A percentile compares a stretch with the other conserved stretches of the same genome.
Conservation (phyloP, 169 alveolate species). For the Theileria sp. region DNA sequence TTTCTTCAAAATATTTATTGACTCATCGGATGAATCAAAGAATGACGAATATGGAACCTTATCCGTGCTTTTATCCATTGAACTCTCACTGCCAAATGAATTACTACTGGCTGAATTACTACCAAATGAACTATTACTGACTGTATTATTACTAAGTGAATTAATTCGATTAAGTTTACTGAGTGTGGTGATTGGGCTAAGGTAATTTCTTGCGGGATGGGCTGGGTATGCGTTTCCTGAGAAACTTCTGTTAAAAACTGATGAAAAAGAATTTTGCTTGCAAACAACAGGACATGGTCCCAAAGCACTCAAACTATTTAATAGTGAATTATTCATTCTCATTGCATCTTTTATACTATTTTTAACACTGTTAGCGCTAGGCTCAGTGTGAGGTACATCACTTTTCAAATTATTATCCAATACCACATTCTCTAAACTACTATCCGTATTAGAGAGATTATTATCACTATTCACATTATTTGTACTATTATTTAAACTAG, state of each 20-base stretch:
- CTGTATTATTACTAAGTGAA: background rate
- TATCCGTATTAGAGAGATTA: background rate
- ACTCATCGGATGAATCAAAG: slow-evolving; percentile 16
- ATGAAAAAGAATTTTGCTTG: background rate
- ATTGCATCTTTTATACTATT: background rate
- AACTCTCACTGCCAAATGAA: background rate
- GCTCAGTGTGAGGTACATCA: background rate
- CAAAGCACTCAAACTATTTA: background rate
- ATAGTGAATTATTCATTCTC: background rate
- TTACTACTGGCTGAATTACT: background rate
- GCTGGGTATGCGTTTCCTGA: background rate
- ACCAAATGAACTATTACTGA: background rate
- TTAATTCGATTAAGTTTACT: background rate
- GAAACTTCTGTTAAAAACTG: background rate
- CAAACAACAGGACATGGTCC: background rate
- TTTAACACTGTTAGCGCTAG: background rate
- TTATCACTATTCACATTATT: background rate
- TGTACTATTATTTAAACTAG: background rate
- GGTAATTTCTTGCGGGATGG: background rate
- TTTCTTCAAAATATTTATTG: slow-evolving; percentile 16
- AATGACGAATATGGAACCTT: background rate
- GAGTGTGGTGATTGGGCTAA: background rate
- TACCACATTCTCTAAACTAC: background rate
- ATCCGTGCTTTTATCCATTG: background rate
- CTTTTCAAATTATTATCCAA: background rate